Percentiles rank a stretch among this genome's conserved stretches.
These are phyloP conservation scores for Pyricularia sp. DNA, from an alignment of 2,329 filamentous ascomycete species.

Conservation along the genomic window DNA sequence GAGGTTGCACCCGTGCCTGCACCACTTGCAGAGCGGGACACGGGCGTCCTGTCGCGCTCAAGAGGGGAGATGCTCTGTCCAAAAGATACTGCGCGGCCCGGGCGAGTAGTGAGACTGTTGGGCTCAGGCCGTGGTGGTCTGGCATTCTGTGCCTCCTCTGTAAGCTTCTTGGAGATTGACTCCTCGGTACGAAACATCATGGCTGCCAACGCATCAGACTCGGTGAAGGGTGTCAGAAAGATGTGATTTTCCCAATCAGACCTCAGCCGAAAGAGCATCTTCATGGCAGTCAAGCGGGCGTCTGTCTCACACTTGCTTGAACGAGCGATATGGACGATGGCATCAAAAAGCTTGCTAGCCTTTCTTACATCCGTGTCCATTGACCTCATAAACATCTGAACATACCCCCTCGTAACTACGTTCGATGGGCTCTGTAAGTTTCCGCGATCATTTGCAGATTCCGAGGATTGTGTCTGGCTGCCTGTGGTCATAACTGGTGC, in stretches of 20 bases:
- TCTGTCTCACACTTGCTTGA: conserved; percentile 53
- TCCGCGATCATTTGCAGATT: conserved; percentile 12
- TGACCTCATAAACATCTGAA: conserved; percentile 66
- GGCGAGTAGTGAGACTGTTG: conserved; percentile 24
- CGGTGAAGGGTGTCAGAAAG: conserved; percentile 59
- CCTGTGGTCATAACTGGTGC: conserved; percentile 16
- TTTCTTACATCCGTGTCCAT: conserved; percentile 60
- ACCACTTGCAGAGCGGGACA: conserved; percentile 2
- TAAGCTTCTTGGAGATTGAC: conserved; percentile 38
- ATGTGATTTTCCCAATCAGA: conserved; percentile 74
- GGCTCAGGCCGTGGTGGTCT: conserved; percentile 35
- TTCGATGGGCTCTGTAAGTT: conserved; percentile 51
- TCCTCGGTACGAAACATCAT: conserved; percentile 58
- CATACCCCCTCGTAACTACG: conserved; percentile 61
- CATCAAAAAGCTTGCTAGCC: conserved; percentile 50
- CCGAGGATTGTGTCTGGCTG: conserved; percentile 4
- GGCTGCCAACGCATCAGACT: conserved; percentile 64
- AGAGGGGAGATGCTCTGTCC: conserved; percentile 24
- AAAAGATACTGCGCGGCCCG: conserved; percentile 43
- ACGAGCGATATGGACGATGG: conserved; percentile 54
- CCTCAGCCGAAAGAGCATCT: conserved; percentile 71
- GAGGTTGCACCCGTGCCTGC: not conserved
- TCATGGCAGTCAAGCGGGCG: conserved; percentile 65
- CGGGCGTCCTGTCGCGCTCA: not conserved
- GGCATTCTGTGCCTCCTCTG: conserved; percentile 39